A percentile compares a stretch with the other conserved stretches of the same genome.
Conservation (phyloP, 1,284 basidiomycete species). For the Pyrrhoderma noxium region DNA sequence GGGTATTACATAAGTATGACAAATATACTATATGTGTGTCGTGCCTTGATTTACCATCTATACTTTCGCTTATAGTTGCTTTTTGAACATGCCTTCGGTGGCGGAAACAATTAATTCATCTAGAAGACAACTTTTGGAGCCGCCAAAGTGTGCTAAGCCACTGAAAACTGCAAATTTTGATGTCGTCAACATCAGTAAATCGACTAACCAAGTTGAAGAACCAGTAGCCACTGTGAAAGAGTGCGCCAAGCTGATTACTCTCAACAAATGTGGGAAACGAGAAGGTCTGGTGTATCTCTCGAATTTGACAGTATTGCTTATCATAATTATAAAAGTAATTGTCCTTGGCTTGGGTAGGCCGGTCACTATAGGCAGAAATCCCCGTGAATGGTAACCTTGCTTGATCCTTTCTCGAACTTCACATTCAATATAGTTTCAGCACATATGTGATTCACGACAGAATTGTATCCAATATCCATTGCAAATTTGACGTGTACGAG, state of each 20-base stretch:
- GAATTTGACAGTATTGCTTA: background rate
- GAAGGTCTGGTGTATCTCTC: conserved; percentile 10
- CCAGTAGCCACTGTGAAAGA: background rate
- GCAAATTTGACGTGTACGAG: conserved; percentile 69
- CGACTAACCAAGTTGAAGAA: background rate
- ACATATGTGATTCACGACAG: conserved; percentile 43
- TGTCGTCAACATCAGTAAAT: background rate
- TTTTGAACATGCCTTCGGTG: background rate
- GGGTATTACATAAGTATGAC: too few relatives aligned
- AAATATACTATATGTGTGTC: too few relatives aligned
- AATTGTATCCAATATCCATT: conserved; percentile 61
- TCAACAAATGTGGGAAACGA: conserved; percentile 7
- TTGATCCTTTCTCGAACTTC: background rate
- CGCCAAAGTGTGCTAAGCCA: background rate
- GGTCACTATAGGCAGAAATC: conserved; percentile 60
- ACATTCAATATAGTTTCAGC: conserved; percentile 24
- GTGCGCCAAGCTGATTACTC: conserved; percentile 15
- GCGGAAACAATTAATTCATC: background rate
- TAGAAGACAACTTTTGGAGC: conserved; percentile 1
- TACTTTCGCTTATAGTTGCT: background rate
- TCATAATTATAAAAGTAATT: conserved; percentile 35
- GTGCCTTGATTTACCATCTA: too few relatives aligned
- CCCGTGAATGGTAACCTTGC: conserved; percentile 25
- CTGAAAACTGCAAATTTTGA: background rate
- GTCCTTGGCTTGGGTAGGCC: conserved; percentile 54